Conservation (phyloP, 2,329 filamentous ascomycete species). For the Fusarium verticillioides region DNA sequence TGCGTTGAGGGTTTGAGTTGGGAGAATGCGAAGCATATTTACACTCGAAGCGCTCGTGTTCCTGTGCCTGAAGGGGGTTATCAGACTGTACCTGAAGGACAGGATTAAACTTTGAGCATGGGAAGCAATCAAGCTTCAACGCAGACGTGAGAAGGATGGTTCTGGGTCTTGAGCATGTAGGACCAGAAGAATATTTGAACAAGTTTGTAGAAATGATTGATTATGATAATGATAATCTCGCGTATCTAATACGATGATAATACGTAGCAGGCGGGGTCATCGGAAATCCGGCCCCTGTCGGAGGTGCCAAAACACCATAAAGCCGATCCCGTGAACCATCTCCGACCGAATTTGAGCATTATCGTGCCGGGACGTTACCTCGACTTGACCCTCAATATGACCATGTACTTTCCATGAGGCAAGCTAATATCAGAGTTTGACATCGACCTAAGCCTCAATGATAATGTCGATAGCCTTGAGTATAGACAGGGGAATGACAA, state of each 20-base stretch:
- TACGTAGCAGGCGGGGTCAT: not conserved
- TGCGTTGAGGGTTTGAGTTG: conserved; percentile 55
- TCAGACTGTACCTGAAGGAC: conserved; percentile 26
- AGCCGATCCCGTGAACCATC: conserved; percentile 29
- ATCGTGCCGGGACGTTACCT: not conserved
- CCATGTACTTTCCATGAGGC: not conserved
- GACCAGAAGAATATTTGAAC: not conserved
- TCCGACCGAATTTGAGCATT: conserved; percentile 23
- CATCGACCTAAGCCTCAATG: not conserved
- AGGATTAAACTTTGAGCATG: not conserved
- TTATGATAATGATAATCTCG: not conserved
- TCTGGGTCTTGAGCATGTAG: not conserved
- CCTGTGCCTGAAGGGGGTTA: conserved; percentile 54
- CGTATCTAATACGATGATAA: not conserved
- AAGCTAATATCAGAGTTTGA: not conserved
- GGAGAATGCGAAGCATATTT: conserved; percentile 57
- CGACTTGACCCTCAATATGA: not conserved
- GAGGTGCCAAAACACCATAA: conserved; percentile 24
- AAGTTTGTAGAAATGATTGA: not conserved
- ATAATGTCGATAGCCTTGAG: not conserved
- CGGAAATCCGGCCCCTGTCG: conserved; percentile 26
- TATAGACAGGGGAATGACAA: not conserved
- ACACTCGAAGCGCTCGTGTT: conserved; percentile 56
- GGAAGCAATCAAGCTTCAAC: not conserved
- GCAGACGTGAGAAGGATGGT: not conserved